phyloP scores from a whole-genome alignment of 108 stramenopile genomes.

The Skeletonema potamos region DNA sequence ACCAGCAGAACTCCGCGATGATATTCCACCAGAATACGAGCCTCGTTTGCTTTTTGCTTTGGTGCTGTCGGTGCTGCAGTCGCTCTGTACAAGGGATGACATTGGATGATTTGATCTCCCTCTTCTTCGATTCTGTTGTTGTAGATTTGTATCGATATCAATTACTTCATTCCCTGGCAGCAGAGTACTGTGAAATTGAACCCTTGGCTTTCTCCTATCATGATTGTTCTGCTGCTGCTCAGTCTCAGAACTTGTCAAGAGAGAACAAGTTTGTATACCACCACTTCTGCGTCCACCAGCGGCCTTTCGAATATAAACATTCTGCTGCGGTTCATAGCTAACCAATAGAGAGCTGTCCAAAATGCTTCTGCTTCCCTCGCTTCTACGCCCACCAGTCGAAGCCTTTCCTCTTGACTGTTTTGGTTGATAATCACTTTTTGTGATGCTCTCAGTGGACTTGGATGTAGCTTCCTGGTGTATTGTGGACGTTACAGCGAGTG shows the following conservation, averaged over 20 bases:
- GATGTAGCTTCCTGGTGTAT: not conserved
- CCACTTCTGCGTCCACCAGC: not conserved
- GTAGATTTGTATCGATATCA: not conserved
- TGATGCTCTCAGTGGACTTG: too few relatives aligned
- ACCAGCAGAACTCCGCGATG: not conserved
- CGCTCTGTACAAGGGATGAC: constrained; percentile 9
- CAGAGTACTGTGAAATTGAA: not conserved
- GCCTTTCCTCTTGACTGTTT: not conserved
- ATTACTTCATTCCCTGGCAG: not conserved
- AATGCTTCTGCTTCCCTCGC: not conserved
- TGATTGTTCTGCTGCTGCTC: not conserved
- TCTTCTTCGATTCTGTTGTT: constrained; percentile 9
- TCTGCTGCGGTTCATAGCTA: not conserved
- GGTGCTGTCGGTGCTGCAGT: not conserved
- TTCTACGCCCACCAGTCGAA: not conserved
- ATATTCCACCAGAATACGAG: not conserved
- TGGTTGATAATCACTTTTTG: not conserved
- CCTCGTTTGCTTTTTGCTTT: constrained; percentile 10
- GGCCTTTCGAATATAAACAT: not conserved
- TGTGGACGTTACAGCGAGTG: constrained; percentile 7
- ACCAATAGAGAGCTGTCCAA: not conserved
- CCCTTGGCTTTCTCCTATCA: not conserved
- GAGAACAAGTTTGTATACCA: not conserved
- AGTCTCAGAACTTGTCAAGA: not conserved
- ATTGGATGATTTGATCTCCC: constrained; percentile 12